These are phyloP conservation scores for Zangia roseola DNA, from an alignment of 768 basidiomycete species.

Conservation along the genomic window DNA sequence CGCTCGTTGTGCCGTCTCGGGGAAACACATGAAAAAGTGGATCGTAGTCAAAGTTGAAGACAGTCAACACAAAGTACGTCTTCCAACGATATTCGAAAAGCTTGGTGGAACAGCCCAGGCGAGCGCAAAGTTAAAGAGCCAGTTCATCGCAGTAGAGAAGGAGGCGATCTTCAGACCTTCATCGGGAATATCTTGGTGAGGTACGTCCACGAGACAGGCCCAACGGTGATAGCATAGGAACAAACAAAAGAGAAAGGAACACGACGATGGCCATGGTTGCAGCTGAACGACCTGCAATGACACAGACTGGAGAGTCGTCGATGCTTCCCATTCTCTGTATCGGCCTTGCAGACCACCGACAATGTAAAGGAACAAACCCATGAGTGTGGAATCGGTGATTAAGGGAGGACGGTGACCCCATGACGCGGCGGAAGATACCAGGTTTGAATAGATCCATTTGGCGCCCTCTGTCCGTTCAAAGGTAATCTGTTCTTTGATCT, in stretches of 20 bases:
- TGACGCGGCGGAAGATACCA: slow-evolving; percentile 67
- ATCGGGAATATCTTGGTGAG: slow-evolving; percentile 69
- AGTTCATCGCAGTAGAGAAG: slow-evolving; percentile 45
- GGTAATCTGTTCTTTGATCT: slow-evolving; percentile 55
- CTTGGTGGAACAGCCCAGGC: slow-evolving; percentile 76
- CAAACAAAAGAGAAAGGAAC: slow-evolving; percentile 76
- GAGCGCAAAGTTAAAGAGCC: slow-evolving; percentile 72
- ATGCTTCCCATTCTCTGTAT: slow-evolving; percentile 61
- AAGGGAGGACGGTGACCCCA: slow-evolving; percentile 84
- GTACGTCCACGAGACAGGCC: slow-evolving; percentile 74
- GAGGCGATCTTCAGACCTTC: slow-evolving; percentile 64
- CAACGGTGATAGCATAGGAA: slow-evolving; percentile 72
- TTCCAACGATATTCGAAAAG: slow-evolving; percentile 67
- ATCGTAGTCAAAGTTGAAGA: slow-evolving; percentile 72
- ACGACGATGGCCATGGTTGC: slow-evolving; percentile 73
- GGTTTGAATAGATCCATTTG: slow-evolving; percentile 68
- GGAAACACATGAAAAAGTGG: slow-evolving; percentile 78
- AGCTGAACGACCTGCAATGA: slow-evolving; percentile 51
- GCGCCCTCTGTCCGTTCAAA: slow-evolving; percentile 71
- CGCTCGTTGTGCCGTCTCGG: slow-evolving; percentile 70
- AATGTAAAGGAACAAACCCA: slow-evolving; percentile 77
- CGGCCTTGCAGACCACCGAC: slow-evolving; percentile 73
- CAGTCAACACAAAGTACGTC: slow-evolving; percentile 76
- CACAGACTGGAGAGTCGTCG: slow-evolving; percentile 45
- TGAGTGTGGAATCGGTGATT: slow-evolving; percentile 57